Percentiles rank a stretch among this genome's conserved stretches.
These are phyloP conservation scores for Acephala macrosclerotiorum DNA, from an alignment of 2,329 filamentous ascomycete species.

Conservation along the genomic window DNA sequence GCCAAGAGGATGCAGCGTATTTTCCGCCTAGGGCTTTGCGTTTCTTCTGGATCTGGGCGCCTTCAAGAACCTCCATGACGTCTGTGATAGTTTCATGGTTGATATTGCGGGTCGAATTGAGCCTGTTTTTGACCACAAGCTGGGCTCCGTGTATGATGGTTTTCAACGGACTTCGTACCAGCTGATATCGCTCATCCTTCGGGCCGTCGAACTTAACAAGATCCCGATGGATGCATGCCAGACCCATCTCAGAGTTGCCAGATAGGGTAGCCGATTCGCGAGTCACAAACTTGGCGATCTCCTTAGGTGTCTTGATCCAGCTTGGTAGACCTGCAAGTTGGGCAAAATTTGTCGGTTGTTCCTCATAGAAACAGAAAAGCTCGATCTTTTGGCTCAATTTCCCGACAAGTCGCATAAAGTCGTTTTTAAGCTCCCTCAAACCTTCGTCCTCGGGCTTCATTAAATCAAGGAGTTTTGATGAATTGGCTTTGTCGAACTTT, in stretches of 20 bases:
- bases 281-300: neutral
- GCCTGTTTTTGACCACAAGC: constrained; percentile 14
- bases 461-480: neutral
- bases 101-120: constrained; percentile 13
- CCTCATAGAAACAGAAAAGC: neutral
- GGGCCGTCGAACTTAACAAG: neutral
- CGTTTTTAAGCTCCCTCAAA: neutral
- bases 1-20: constrained; percentile 11
- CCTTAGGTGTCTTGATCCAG: neutral
- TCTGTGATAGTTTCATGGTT: constrained; percentile 11
- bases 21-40: constrained; percentile 2
- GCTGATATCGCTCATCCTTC: neutral
- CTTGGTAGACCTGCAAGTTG: neutral
- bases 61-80: constrained; percentile 7
- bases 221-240: neutral
- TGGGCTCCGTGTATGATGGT: constrained; percentile 11
- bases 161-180: constrained; percentile 12
- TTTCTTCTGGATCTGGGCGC: constrained; percentile 12
- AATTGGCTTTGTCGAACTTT: neutral
- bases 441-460: neutral
- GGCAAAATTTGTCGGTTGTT: neutral
- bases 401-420: constrained; percentile 1
- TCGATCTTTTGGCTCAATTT: constrained; percentile 6
- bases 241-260: neutral
- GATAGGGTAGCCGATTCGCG: neutral